These are phyloP conservation scores for Salix dunnii DNA, from an alignment of 345 rosid genomes.

Conservation along the genomic window DNA sequence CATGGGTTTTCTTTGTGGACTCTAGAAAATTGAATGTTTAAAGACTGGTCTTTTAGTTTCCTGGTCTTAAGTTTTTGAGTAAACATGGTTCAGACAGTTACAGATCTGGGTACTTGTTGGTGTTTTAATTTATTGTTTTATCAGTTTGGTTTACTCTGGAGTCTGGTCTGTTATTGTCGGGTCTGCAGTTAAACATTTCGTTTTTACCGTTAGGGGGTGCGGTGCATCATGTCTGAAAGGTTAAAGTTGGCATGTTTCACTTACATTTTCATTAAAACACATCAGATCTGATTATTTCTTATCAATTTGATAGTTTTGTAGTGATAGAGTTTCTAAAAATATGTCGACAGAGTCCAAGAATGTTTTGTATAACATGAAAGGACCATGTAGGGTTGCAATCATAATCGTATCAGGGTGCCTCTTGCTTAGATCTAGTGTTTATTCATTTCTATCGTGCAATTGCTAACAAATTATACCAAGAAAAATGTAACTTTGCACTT, in stretches of 20 bases:
- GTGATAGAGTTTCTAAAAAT: not conserved
- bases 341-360: not conserved
- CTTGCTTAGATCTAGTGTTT: slow-evolving; percentile 1
- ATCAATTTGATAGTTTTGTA: not conserved
- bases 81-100: not conserved
- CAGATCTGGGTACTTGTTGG: slow-evolving; percentile 10
- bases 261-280: not conserved
- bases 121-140: not conserved
- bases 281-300: slow-evolving; percentile 12
- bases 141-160: not conserved
- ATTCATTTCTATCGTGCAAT: not conserved
- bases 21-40: not conserved
- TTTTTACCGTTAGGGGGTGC: not conserved
- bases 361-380: not conserved
- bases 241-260: not conserved
- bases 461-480: not conserved
- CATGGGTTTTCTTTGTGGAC: not conserved
- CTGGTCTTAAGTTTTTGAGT: not conserved
- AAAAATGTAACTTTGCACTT: not conserved
- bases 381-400: not conserved
- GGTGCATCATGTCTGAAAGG: not conserved
- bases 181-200: not conserved
- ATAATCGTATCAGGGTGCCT: not conserved
- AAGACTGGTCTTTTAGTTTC: not conserved
- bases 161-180: not conserved